Conservation (phyloP, 257 asterid genomes). For the Gentiana straminea region DNA sequence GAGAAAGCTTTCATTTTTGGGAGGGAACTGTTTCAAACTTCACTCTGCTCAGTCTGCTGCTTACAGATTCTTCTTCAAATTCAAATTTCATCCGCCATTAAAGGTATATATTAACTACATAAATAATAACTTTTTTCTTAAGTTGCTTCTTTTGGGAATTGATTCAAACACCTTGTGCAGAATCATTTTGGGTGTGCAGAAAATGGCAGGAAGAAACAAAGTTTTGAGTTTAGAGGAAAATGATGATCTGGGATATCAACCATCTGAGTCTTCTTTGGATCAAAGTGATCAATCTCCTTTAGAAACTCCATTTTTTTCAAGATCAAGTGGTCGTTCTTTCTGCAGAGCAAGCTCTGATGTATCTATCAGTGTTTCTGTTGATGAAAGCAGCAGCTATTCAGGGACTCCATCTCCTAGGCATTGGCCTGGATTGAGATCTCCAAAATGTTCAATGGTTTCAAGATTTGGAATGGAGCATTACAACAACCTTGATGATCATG, state of each 20-base stretch:
- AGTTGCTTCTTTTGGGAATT: not conserved
- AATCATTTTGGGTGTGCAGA: slow-evolving; percentile 6
- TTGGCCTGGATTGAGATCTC: slow-evolving; percentile 75
- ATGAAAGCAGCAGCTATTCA: slow-evolving; percentile 45
- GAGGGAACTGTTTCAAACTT: slow-evolving; percentile 44
- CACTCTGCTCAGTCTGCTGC: not conserved
- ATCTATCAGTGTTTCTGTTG: slow-evolving; percentile 48
- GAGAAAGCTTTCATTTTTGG: not conserved
- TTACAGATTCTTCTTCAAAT: slow-evolving; percentile 44
- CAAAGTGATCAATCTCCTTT: slow-evolving; percentile 42
- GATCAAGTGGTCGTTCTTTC: slow-evolving; percentile 45
- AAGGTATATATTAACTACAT: slow-evolving; percentile 25
- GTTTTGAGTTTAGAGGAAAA: slow-evolving; percentile 37
- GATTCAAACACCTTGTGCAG: slow-evolving; percentile 6
- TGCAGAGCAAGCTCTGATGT: slow-evolving; percentile 61
- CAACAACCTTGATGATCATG: slow-evolving; percentile 22
- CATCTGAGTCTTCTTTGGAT: slow-evolving; percentile 42
- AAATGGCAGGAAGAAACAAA: slow-evolving; percentile 1
- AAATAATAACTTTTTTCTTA: not conserved
- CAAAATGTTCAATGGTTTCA: slow-evolving; percentile 48
- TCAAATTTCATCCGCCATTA: slow-evolving; percentile 33
- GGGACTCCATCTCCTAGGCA: slow-evolving; percentile 49
- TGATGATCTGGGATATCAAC: slow-evolving; percentile 40
- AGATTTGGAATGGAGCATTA: slow-evolving; percentile 60
- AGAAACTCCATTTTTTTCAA: slow-evolving; percentile 34